phyloP scores from a whole-genome alignment of 371 early-diverging fungal genomes.

The Mucor indicus region DNA sequence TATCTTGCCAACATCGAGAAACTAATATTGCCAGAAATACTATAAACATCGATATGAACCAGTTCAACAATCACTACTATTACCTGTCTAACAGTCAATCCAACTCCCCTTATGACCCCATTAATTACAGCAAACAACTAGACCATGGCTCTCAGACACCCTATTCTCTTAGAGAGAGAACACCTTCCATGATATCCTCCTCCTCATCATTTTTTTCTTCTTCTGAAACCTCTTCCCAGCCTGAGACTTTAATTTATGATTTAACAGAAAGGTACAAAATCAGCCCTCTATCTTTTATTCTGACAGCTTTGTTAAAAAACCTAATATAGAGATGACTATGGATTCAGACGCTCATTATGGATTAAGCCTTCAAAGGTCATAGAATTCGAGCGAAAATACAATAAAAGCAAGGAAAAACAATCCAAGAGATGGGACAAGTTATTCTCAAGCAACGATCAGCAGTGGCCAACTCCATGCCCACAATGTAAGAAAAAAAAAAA shows the following conservation, averaged over 20 bases:
- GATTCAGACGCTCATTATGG: constrained; percentile 61
- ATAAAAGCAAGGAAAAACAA: constrained; percentile 46
- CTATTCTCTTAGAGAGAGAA: constrained; percentile 7
- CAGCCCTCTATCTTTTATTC: background rate
- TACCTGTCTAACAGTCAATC: too few relatives aligned
- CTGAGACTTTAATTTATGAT: too few relatives aligned
- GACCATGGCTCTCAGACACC: too few relatives aligned
- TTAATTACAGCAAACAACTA: too few relatives aligned
- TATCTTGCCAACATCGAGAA: background rate
- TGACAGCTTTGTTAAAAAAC: background rate
- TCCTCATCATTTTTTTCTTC: constrained; percentile 1
- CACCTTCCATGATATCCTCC: constrained; percentile 9
- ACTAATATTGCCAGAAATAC: background rate
- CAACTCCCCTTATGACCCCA: too few relatives aligned
- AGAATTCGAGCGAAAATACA: constrained; percentile 52
- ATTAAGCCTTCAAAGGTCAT: constrained; percentile 40
- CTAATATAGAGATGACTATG: constrained; percentile 60
- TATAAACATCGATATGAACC: too few relatives aligned
- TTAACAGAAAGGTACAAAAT: background rate
- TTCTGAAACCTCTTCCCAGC: too few relatives aligned
- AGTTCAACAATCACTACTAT: too few relatives aligned
- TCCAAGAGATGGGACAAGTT: constrained; percentile 50
- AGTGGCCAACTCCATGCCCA: constrained; percentile 46
- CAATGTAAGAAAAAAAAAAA: constrained; percentile 40
- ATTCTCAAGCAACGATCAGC: constrained; percentile 36